Percentiles rank a stretch among this genome's conserved stretches.
Conservation (phyloP, 148 eudicot genomes). For the Chenopodium album region DNA sequence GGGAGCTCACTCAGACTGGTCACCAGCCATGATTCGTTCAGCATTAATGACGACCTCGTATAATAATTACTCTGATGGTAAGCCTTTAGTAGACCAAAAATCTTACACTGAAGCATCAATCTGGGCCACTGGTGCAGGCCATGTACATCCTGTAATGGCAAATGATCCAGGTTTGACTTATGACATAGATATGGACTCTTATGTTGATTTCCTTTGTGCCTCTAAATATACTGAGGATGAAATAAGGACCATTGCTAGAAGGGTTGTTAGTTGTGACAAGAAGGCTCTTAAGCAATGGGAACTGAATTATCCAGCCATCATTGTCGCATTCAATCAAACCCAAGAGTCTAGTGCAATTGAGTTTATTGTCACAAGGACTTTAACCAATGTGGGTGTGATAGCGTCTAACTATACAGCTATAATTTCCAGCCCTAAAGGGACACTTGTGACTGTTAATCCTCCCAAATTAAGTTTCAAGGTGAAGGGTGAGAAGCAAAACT, state of each 20-base stretch:
- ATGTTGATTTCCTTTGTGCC: slow-evolving; percentile 23
- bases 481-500: slow-evolving; percentile 14
- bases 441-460: slow-evolving; percentile 6
- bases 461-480: slow-evolving; percentile 4
- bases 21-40: slow-evolving; percentile 40
- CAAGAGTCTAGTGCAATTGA: no score
- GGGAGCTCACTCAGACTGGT: slow-evolving; percentile 41
- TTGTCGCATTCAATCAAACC: neutral
- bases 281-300: slow-evolving; percentile 11
- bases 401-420: slow-evolving; percentile 1
- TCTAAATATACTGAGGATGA: slow-evolving; percentile 4
- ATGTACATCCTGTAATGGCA: slow-evolving; percentile 28
- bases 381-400: slow-evolving; percentile 24
- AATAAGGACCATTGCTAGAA: slow-evolving; percentile 7
- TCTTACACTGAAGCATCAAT: neutral
- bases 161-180: slow-evolving; percentile 30
- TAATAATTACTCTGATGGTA: slow-evolving; percentile 21
- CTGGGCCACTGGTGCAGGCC: slow-evolving; percentile 31
- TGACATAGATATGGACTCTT: slow-evolving; percentile 18
- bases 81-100: slow-evolving; percentile 11
- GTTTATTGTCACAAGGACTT: slow-evolving; percentile 13
- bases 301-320: slow-evolving; percentile 27
- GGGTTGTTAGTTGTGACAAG: slow-evolving; percentile 2
- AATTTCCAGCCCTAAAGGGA: neutral
- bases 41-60: slow-evolving; percentile 50